Evolutionary conservation across 768 basidiomycete genomes (phyloP), one percentile per base, ranked within the genome.

Genomic region (Phanerodontia chrysosporium): DNA sequence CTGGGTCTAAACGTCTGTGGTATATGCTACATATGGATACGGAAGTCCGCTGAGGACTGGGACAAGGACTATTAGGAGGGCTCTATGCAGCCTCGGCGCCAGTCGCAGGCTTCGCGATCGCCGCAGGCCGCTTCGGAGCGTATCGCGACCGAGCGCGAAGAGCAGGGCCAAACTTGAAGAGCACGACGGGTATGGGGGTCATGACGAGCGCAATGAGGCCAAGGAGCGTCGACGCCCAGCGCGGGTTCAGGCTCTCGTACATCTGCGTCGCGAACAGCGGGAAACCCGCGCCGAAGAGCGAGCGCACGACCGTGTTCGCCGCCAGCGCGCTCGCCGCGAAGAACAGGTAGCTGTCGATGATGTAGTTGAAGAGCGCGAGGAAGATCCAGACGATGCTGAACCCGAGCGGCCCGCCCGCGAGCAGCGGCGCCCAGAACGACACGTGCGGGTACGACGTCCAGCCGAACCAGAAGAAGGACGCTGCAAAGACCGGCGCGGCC

Each of bases 401-500:
- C 14, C 83, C 83, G 67, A 83, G 72, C 16, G 77, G 61, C 29
- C 74, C 53, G 2, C 82, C 82, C 0, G 84, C 74, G 60, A 76
- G 65, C 70, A 86, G 71, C 4, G 84, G 85, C 2, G 72, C 80
- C 81, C 82, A 84, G 45, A 76, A 78, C 2, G 77, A 78, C 49
- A 84, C 72, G 57, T 70, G 73, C 16, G 83, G 79, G 63, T 71
- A 82, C 1, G 83, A 84, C 7, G 85, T 83, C 85, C 84, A 86
- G 32, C 83, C 83, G 58, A 88, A 85, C 86, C 85, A 86, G 72
- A 89, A 88, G 72, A 87, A 83, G 13, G 83, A 80, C 24, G 74
- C 42, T 28, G 80, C 72, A 62, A 83, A 78, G 30, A 83, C 59
- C 3, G 84, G 84, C 0, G 80, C 77, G 8, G 80, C 81, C 59